These are phyloP conservation scores for Paecilomyces niveus DNA, from an alignment of 2,329 filamentous ascomycete species.

Conservation along the genomic window DNA sequence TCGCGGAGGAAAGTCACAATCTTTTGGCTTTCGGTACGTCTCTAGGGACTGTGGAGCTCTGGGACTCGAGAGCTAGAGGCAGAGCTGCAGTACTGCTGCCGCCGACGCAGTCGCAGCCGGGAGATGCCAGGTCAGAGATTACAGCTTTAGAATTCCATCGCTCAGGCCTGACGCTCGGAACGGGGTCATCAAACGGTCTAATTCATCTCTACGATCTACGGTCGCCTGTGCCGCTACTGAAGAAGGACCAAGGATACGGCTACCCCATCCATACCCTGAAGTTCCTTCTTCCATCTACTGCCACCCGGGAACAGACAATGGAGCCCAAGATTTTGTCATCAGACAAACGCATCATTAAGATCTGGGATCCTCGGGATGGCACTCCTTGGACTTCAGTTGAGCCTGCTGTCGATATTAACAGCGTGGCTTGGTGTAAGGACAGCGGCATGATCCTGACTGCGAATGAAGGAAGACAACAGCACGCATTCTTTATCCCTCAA, in stretches of 20 bases:
- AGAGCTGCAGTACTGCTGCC: conserved; percentile 69
- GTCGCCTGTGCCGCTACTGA: conserved; percentile 74
- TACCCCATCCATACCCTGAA: conserved; percentile 81
- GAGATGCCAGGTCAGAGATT: conserved; percentile 52
- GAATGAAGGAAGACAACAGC: conserved; percentile 92
- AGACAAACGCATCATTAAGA: conserved; percentile 94
- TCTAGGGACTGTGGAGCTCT: conserved; percentile 92
- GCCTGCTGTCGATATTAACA: conserved; percentile 88
- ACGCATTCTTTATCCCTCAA: conserved; percentile 91
- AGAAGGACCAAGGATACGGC: conserved; percentile 94
- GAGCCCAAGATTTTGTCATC: conserved; percentile 76
- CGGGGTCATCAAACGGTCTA: conserved; percentile 80
- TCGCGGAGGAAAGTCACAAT: conserved; percentile 85
- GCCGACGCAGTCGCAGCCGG: conserved; percentile 34
- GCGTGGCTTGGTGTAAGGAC: conserved; percentile 85
- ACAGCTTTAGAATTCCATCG: conserved; percentile 82
- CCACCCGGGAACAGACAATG: conserved; percentile 61
- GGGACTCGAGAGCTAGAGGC: conserved; percentile 80
- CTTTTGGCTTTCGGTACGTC: conserved; percentile 90
- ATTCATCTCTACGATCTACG: conserved; percentile 89
- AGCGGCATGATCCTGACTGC: conserved; percentile 94
- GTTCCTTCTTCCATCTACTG: conserved; percentile 58
- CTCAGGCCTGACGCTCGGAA: conserved; percentile 76
- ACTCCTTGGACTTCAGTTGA: conserved; percentile 94
- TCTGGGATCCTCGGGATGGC: conserved; percentile 81